Conservation (phyloP, 2,329 filamentous ascomycete genomes). For the Colletotrichum brevisporum region DNA sequence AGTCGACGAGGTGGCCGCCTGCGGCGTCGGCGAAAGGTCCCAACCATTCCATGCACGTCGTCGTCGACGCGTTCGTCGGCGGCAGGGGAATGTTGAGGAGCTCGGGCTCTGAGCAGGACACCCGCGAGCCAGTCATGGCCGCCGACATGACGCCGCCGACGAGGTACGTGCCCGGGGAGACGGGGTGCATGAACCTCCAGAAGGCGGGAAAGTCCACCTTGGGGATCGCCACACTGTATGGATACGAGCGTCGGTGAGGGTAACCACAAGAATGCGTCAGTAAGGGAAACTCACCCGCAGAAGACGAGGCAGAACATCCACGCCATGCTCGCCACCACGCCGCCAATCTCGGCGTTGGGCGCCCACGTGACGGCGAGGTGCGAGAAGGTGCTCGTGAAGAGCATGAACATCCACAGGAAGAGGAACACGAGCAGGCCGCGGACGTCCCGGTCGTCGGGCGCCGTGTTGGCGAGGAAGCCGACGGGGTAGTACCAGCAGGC, state of each 20-base stretch:
- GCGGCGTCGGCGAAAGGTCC: conserved; percentile 54
- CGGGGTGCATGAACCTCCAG: conserved; percentile 80
- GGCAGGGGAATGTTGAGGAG: conserved; percentile 70
- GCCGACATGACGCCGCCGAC: conserved; percentile 69
- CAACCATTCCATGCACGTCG: conserved; percentile 68
- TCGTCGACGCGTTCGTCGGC: conserved; percentile 51
- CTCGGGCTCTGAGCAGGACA: conserved; percentile 52
- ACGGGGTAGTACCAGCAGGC: conserved; percentile 80
- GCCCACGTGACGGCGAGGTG: conserved; percentile 75
- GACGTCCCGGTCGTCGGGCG: conserved; percentile 52
- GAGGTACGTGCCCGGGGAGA: conserved; percentile 80
- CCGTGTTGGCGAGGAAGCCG: conserved; percentile 72
- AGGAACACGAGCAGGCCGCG: conserved; percentile 78
- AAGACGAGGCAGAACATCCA: conserved; percentile 54
- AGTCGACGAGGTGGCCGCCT: conserved; percentile 65
- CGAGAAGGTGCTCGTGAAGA: conserved; percentile 78
- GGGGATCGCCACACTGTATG: conserved; percentile 67
- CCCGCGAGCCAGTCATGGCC: conserved; percentile 40
- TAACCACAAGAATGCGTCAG: not conserved
- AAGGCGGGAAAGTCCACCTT: conserved; percentile 72
- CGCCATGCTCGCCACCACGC: conserved; percentile 78
- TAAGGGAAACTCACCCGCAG: conserved; percentile 52
- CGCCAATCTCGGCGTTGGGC: conserved; percentile 75
- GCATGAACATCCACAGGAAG: conserved; percentile 74
- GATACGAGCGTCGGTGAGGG: not conserved